Percentiles rank a stretch among this genome's conserved stretches.
Conservation (phyloP, 371 early-diverging fungal species). For the Apophysomyces ossiformis region DNA sequence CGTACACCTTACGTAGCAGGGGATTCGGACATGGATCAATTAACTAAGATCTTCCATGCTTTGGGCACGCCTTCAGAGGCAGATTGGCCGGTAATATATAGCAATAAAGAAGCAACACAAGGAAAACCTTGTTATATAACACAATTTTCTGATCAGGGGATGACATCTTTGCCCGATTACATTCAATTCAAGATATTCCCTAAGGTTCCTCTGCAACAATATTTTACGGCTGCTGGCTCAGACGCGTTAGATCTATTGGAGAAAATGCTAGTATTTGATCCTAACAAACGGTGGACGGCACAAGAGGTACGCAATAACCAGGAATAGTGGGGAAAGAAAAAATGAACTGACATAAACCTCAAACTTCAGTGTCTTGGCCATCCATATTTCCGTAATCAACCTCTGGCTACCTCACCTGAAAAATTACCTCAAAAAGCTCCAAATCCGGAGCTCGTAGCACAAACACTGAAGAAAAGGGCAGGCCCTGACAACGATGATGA, state of each 20-base stretch:
- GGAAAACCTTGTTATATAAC: neutral
- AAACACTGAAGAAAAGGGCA: slow-evolving; percentile 31
- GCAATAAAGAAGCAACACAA: slow-evolving; percentile 9
- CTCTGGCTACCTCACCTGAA: slow-evolving; percentile 84
- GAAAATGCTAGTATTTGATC: slow-evolving; percentile 93
- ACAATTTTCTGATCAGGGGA: slow-evolving; percentile 50
- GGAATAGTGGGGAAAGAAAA: neutral
- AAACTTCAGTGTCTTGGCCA: slow-evolving; percentile 77
- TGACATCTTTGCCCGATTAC: slow-evolving; percentile 77
- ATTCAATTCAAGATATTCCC: slow-evolving; percentile 68
- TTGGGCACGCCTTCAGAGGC: slow-evolving; percentile 97
- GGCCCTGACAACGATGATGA: slow-evolving; percentile 21
- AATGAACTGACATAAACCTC: neutral
- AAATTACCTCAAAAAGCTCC: slow-evolving; percentile 73
- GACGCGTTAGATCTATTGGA: slow-evolving; percentile 95
- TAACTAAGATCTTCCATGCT: slow-evolving; percentile 93
- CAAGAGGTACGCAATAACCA: slow-evolving; percentile 58
- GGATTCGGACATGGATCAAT: slow-evolving; percentile 93
- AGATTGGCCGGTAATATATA: slow-evolving; percentile 88
- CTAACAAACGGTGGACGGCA: slow-evolving; percentile 86
- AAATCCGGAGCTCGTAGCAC: slow-evolving; percentile 30
- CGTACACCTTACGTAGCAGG: slow-evolving; percentile 96
- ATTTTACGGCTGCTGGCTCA: slow-evolving; percentile 92
- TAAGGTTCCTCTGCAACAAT: slow-evolving; percentile 72
- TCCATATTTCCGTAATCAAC: slow-evolving; percentile 88